These are phyloP conservation scores for Cicer yamashitae DNA, from an alignment of 306 rosid genomes.

Conservation along the genomic window DNA sequence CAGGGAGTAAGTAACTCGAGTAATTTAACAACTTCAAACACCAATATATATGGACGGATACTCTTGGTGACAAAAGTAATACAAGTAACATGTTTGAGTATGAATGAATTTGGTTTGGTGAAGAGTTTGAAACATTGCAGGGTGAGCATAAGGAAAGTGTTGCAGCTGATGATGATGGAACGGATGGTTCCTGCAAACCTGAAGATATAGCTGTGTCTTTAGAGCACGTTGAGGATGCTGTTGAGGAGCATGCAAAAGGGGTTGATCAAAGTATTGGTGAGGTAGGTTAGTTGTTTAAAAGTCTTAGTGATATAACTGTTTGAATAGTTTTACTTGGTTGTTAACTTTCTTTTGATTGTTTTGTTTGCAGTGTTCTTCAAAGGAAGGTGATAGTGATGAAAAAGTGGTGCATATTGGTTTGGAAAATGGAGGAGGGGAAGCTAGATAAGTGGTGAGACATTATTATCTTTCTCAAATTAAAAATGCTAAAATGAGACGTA, in stretches of 20 bases:
- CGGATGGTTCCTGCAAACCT: slow-evolving; percentile 19
- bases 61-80: neutral
- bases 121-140: slow-evolving; percentile 34
- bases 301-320: neutral
- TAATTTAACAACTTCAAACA: neutral
- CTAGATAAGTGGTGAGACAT: slow-evolving; percentile 28
- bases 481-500: too few species aligned
- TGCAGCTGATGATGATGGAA: slow-evolving; percentile 36
- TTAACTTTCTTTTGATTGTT: neutral
- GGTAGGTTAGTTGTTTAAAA: slow-evolving; percentile 20
- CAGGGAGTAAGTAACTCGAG: neutral
- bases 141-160: slow-evolving; percentile 36
- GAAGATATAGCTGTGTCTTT: slow-evolving; percentile 20
- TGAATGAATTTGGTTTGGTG: slow-evolving; percentile 7
- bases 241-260: slow-evolving; percentile 25
- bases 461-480: neutral
- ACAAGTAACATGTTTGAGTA: neutral
- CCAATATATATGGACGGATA: neutral
- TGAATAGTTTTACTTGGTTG: neutral
- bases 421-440: slow-evolving; percentile 25
- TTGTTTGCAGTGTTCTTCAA: slow-evolving; percentile 18
- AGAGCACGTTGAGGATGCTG: neutral
- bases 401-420: slow-evolving; percentile 3
- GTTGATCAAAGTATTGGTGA: slow-evolving; percentile 19
- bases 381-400: slow-evolving; percentile 27